Base-by-base conservation (phyloP, 352 stramenopile species). In the Stramenopiles sp. region DNA sequence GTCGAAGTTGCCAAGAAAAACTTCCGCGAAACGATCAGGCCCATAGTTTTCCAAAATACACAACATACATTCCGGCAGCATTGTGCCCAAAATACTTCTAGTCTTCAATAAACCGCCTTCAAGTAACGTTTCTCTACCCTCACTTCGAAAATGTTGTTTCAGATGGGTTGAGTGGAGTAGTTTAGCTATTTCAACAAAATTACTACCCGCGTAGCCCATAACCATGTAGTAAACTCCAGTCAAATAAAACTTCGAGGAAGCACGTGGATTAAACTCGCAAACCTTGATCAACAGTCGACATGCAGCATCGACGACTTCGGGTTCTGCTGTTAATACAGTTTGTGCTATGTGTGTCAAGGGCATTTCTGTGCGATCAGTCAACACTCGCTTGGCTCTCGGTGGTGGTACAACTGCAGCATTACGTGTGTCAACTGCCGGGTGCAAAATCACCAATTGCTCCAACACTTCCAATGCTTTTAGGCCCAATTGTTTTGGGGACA, bases 1-100 rank as follows among this genome's bases (percentile, higher is more conserved):
- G 75, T 91, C 85, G 27, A 90, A 87, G 32, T 93, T 87, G 25
- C 91, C 89, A 32, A 88, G 32, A 80, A 97, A 97, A 1, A 96
- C 84, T 30, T 95, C 88, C 0, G 89, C 88, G 83, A 98, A 98
- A 44, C 88, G 87, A 44, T 91, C 85, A 0, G 88, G 83, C 0
- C 88, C 91, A 33, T 91, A 87, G n/a, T 85, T 90, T 0, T 93
- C 87, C 0, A 98, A 87, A 29, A 94, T 87, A 27, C 87, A 89
- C 25, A 98, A 91, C 87, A 98, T 89, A 22, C 91, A 91, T 44
- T 94, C 87, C 0, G 95, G 94, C 0, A 98, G 85, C 0, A 98
- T 89, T 27, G 84, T 88, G 0, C 84, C 85, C 0, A 98, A 85
- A n/a, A 92, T 88, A 75, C 83, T 88, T 85, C 92, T 75, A 86